These are phyloP conservation scores for Chytridium lagenaria DNA, from an alignment of 371 early-diverging fungal species.

Conservation along the genomic window DNA sequence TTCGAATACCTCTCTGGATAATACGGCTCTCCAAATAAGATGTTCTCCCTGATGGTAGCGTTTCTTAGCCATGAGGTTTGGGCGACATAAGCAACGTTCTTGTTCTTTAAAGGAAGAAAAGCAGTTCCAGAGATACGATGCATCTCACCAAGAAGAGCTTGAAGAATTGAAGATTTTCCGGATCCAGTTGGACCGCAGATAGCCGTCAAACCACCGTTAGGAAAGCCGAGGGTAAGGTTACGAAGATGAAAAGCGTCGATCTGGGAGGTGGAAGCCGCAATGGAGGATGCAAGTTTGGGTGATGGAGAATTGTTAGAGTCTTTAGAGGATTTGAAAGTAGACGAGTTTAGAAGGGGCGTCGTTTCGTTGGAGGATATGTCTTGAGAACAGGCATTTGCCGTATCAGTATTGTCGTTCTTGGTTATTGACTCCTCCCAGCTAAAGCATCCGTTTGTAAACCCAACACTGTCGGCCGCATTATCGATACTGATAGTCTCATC, in stretches of 20 bases:
- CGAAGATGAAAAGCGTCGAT: slow-evolving; percentile 16
- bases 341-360: background rate
- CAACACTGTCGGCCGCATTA: no score
- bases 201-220: slow-evolving; percentile 64
- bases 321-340: no score
- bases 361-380: no score
- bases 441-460: background rate
- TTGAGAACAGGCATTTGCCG: no score
- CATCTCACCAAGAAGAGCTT: slow-evolving; percentile 30
- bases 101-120: slow-evolving; percentile 8
- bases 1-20: slow-evolving; percentile 50
- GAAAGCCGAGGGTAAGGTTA: slow-evolving; percentile 57
- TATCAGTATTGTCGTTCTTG: no score
- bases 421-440: background rate
- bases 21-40: slow-evolving; percentile 59
- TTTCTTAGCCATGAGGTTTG: slow-evolving; percentile 63
- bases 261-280: background rate
- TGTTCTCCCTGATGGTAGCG: slow-evolving; percentile 64
- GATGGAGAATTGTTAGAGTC: no score
- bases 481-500: no score
- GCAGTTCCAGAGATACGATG: slow-evolving; percentile 20
- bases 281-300: background rate
- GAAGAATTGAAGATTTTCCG: slow-evolving; percentile 72
- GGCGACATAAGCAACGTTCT: slow-evolving; percentile 55
- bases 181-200: slow-evolving; percentile 67